Conservation (phyloP, 345 rosid species). For the Firmiana major region DNA sequence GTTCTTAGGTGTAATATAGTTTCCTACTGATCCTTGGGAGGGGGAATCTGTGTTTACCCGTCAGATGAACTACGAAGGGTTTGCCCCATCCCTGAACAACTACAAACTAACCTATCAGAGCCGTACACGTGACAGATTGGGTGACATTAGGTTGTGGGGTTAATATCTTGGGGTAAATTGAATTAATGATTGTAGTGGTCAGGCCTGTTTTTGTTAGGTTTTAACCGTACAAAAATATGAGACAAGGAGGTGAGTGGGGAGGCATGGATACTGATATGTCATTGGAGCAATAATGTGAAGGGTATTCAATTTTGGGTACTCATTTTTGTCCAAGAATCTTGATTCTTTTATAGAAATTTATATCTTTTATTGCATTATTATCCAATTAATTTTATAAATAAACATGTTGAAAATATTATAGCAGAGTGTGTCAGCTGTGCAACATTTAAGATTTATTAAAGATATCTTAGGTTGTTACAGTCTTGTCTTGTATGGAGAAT, state of each 20-base stretch:
- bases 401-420: neutral
- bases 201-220: neutral
- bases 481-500: neutral
- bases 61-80: too few relatives aligned
- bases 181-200: neutral
- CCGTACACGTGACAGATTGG: slow-evolving; percentile 4
- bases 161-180: neutral
- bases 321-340: neutral
- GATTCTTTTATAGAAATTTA: neutral
- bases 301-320: neutral
- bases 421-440: neutral
- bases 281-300: neutral
- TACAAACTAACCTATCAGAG: neutral
- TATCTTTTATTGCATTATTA: neutral
- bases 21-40: too few relatives aligned
- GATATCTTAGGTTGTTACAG: neutral
- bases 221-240: neutral
- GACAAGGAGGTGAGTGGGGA: neutral
- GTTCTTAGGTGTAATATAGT: neutral
- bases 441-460: neutral
- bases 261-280: neutral
- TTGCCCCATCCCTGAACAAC: too few relatives aligned
- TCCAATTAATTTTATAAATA: neutral
- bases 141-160: neutral
- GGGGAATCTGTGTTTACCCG: neutral